phyloP scores from a whole-genome alignment of 192 early-diverging fungal genomes.

The Coemansia sp. region DNA sequence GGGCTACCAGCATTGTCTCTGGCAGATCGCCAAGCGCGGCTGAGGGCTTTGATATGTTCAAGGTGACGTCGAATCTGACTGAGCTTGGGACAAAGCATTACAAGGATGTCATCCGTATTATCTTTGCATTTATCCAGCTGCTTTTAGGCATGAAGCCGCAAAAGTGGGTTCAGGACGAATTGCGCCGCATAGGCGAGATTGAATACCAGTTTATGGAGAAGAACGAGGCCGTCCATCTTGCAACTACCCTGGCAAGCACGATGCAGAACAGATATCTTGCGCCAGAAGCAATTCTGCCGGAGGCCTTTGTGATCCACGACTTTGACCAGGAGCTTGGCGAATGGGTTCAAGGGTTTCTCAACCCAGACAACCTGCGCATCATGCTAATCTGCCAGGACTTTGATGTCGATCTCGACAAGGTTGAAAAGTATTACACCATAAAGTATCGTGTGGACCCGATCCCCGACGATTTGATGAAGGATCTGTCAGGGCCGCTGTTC shows the following conservation, averaged over 20 bases:
- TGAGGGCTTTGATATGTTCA: conserved; percentile 69
- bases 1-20: conserved; percentile 78
- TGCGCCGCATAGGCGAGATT: conserved; percentile 55
- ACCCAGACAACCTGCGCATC: conserved; percentile 64
- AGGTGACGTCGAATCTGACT: conserved; percentile 80
- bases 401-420: conserved; percentile 50
- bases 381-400: conserved; percentile 51
- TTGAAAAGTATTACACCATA: conserved; percentile 80
- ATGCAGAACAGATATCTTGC: conserved; percentile 79
- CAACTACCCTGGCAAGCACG: conserved; percentile 67
- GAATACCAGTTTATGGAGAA: conserved; percentile 80
- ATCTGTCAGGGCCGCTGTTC: conserved; percentile 14
- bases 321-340: conserved; percentile 69
- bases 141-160: conserved; percentile 69
- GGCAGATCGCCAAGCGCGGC: conserved; percentile 65
- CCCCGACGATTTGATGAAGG: conserved; percentile 53
- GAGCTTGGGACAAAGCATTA: conserved; percentile 75
- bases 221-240: conserved; percentile 63
- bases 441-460: conserved; percentile 72
- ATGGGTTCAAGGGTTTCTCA: conserved; percentile 62
- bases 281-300: conserved; percentile 66
- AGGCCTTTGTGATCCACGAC: conserved; percentile 64
- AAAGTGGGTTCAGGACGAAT: conserved; percentile 81
- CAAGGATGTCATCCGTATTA: conserved; percentile 72
- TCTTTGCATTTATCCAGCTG: conserved; percentile 92